Percentiles rank a stretch among this genome's conserved stretches.
Evolutionary conservation across 1,284 basidiomycete species (phyloP).

Genomic region (Trametes polyzona): DNA sequence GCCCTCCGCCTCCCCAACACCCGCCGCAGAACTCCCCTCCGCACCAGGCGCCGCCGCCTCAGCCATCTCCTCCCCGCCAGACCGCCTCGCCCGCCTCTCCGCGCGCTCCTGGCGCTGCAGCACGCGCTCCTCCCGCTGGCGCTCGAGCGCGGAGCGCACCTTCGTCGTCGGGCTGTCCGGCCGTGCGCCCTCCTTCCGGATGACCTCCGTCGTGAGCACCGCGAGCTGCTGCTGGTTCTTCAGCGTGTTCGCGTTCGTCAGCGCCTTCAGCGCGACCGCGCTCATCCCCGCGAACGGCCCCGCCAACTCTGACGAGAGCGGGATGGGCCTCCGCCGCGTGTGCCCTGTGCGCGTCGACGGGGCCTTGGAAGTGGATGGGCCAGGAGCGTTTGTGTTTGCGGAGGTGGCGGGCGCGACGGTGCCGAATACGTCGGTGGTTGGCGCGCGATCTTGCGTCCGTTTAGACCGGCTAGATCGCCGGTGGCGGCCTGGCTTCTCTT

Average conservation of each 20-base stretch:
- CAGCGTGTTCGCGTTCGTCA: slow-evolving; percentile 71
- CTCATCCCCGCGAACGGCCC: slow-evolving; percentile 64
- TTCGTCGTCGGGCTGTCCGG: slow-evolving; percentile 83
- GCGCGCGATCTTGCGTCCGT: slow-evolving; percentile 41
- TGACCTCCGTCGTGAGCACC: slow-evolving; percentile 64
- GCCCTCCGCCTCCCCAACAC: slow-evolving; percentile 25
- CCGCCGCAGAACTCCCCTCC: slow-evolving; percentile 25
- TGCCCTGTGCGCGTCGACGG: slow-evolving; percentile 26
- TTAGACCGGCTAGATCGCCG: slow-evolving; percentile 58
- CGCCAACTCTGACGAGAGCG: slow-evolving; percentile 40
- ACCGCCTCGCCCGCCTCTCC: slow-evolving; percentile 58
- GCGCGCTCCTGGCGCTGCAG: slow-evolving; percentile 67
- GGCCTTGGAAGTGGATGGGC: no score
- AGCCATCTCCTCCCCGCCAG: slow-evolving; percentile 43
- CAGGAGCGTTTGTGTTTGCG: no score
- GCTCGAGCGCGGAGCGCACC: slow-evolving; percentile 71
- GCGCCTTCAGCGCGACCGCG: slow-evolving; percentile 63
- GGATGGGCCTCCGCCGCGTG: slow-evolving; percentile 38
- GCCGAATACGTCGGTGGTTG: slow-evolving; percentile 44
- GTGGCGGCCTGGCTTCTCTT: slow-evolving; percentile 19
- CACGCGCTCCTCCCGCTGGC: slow-evolving; percentile 70
- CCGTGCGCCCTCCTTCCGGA: slow-evolving; percentile 70
- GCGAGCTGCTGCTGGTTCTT: slow-evolving; percentile 69
- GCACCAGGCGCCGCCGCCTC: slow-evolving; percentile 26
- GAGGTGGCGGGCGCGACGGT: slow-evolving; percentile 27